Evolutionary conservation across 768 basidiomycete species (phyloP).

Genomic region (Chiua virens): DNA sequence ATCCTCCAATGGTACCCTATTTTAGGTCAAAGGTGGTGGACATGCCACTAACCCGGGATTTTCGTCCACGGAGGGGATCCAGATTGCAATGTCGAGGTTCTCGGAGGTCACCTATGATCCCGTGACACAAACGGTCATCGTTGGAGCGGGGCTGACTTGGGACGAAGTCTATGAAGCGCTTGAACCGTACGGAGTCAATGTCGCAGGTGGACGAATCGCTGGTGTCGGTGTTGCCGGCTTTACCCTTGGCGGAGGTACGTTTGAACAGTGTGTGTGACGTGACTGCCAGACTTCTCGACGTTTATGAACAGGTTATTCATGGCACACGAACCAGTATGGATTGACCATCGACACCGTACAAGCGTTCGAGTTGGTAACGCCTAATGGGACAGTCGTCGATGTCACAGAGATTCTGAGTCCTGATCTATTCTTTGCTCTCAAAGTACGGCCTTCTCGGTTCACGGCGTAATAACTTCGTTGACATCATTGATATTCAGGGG

Average conservation of each 20-base stretch:
- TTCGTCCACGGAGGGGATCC: too few species aligned
- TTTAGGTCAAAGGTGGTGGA: constrained; percentile 59
- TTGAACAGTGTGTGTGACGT: neutral
- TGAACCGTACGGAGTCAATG: constrained; percentile 45
- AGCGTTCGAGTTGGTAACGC: too few species aligned
- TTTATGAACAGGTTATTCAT: constrained; percentile 52
- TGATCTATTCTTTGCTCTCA: constrained; percentile 42
- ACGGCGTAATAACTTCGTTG: neutral
- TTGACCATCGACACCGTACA: too few species aligned
- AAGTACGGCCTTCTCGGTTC: constrained; percentile 24
- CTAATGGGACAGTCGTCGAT: constrained; percentile 38
- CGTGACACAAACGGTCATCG: constrained; percentile 36
- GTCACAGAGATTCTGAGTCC: constrained; percentile 34
- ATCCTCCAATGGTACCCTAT: too few species aligned
- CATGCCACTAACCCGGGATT: too few species aligned
- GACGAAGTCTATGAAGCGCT: constrained; percentile 57
- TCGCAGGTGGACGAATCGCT: constrained; percentile 51
- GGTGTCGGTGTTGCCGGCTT: constrained; percentile 60
- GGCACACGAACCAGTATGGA: too few species aligned
- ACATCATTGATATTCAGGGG: constrained; percentile 36
- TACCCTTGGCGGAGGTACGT: too few species aligned
- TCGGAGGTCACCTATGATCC: constrained; percentile 42
- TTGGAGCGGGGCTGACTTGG: constrained; percentile 50
- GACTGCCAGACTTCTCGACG: neutral
- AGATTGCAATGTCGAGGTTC: constrained; percentile 53